Conservation (phyloP, 768 basidiomycete genomes). For the Auriscalpium vulgare region DNA sequence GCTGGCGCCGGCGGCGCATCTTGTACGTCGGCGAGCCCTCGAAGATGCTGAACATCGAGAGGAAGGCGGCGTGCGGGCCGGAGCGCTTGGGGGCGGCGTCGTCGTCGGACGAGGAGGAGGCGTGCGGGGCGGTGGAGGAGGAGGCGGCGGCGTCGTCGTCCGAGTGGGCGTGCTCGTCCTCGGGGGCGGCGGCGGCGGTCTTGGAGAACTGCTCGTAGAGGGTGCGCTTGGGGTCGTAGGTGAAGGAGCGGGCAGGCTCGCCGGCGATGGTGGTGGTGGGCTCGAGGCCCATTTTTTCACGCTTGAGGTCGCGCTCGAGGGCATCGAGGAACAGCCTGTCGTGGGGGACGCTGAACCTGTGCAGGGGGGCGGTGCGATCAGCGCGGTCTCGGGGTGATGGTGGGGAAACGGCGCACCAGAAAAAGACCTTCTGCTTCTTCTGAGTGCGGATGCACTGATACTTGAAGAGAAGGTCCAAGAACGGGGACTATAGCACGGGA, state of each 20-base stretch:
- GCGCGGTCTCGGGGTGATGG: background rate
- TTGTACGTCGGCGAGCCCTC: constrained; percentile 87
- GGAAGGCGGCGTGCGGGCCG: constrained; percentile 35
- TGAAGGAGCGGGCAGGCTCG: constrained; percentile 85
- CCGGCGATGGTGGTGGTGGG: constrained; percentile 70
- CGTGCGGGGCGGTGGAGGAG: constrained; percentile 11
- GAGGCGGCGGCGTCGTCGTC: constrained; percentile 13
- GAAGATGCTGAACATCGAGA: constrained; percentile 65
- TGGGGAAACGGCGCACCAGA: constrained; percentile 54
- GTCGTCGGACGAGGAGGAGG: constrained; percentile 9
- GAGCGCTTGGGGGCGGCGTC: constrained; percentile 18
- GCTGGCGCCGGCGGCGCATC: constrained; percentile 71
- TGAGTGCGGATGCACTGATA: constrained; percentile 96
- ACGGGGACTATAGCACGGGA: constrained; percentile 59
- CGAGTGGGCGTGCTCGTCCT: constrained; percentile 17
- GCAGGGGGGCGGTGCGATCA: constrained; percentile 20
- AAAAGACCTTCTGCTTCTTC: constrained; percentile 99
- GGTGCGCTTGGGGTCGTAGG: constrained; percentile 77
- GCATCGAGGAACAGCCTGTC: constrained; percentile 96
- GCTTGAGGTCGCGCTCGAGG: constrained; percentile 90
- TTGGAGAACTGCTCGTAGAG: constrained; percentile 85
- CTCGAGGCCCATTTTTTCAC: constrained; percentile 86
- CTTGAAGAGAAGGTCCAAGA: constrained; percentile 91
- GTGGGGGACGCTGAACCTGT: constrained; percentile 94
- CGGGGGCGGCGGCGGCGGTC: constrained; percentile 26